phyloP scores from a whole-genome alignment of 2,329 filamentous ascomycete genomes.

The Cladophialophora chaetospira region DNA sequence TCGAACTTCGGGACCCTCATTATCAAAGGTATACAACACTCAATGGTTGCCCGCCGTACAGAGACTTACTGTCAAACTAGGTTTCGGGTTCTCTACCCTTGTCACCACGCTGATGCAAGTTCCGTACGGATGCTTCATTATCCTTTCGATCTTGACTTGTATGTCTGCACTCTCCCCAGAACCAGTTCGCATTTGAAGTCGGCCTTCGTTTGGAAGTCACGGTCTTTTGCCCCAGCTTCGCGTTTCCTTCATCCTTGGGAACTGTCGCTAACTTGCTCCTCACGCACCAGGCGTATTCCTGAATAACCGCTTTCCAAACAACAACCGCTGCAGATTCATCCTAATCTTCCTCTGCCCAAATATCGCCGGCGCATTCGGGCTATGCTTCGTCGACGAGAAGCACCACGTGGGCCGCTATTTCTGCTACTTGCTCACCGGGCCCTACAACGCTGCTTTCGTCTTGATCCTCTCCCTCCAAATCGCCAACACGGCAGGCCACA shows the following conservation, averaged over 20 bases:
- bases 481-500: conserved; percentile 56
- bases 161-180: neutral
- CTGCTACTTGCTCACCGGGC: conserved; percentile 60
- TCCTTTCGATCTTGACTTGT: conserved; percentile 53
- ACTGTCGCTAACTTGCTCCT: conserved; percentile 43
- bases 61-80: conserved; percentile 15
- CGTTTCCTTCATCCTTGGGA: too few relatives aligned
- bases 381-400: conserved; percentile 55
- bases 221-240: too few relatives aligned
- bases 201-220: too few relatives aligned
- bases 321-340: conserved; percentile 56
- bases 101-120: conserved; percentile 43
- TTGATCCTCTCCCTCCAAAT: conserved; percentile 51
- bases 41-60: neutral
- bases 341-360: conserved; percentile 61
- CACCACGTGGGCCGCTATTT: conserved; percentile 58
- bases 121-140: conserved; percentile 49
- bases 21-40: conserved; percentile 41
- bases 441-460: conserved; percentile 58
- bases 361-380: conserved; percentile 60
- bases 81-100: conserved; percentile 44
- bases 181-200: conserved; percentile 45
- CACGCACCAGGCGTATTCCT: conserved; percentile 41
- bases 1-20: conserved; percentile 62
- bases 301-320: conserved; percentile 50